A percentile compares a stretch with the other conserved stretches of the same genome.
Conservation (phyloP, 176 grass and related monocot genomes). For the Carex kokanica region DNA sequence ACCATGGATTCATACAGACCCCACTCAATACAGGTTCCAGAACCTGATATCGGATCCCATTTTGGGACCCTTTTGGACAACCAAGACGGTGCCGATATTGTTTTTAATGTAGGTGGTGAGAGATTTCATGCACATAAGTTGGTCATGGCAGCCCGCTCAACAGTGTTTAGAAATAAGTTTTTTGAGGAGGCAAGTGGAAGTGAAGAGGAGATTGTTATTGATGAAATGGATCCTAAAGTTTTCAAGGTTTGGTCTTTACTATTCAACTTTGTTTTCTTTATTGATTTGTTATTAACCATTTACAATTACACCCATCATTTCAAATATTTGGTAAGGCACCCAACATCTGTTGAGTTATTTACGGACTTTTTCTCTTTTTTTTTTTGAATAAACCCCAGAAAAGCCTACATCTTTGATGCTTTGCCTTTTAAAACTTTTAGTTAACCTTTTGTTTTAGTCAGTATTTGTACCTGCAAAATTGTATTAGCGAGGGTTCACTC, state of each 20-base stretch:
- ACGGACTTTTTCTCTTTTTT: not conserved
- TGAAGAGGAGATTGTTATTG: constrained; percentile 54
- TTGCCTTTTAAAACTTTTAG: not conserved
- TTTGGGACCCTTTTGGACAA: constrained; percentile 70
- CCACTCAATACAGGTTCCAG: constrained; percentile 63
- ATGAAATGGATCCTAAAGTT: constrained; percentile 78
- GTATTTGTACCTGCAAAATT: not conserved
- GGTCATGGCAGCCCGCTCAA: constrained; percentile 68
- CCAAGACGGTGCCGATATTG: constrained; percentile 72
- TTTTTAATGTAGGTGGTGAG: constrained; percentile 71
- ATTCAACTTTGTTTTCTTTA: constrained; percentile 17
- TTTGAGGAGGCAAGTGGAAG: constrained; percentile 42
- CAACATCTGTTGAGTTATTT: not conserved
- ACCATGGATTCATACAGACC: constrained; percentile 62
- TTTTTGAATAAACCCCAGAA: not conserved
- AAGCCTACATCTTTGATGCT: not conserved
- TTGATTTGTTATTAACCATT: constrained; percentile 2
- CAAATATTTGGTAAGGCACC: not conserved
- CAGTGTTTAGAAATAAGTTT: constrained; percentile 63
- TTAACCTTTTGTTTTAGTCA: not conserved
- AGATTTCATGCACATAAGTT: constrained; percentile 87
- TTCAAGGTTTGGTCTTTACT: constrained; percentile 56
- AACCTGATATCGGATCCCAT: constrained; percentile 82
- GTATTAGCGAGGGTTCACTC: not conserved
- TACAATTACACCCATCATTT: not conserved